phyloP scores from a whole-genome alignment of 192 early-diverging fungal species.

The Thoreauomyces humboldtii region DNA sequence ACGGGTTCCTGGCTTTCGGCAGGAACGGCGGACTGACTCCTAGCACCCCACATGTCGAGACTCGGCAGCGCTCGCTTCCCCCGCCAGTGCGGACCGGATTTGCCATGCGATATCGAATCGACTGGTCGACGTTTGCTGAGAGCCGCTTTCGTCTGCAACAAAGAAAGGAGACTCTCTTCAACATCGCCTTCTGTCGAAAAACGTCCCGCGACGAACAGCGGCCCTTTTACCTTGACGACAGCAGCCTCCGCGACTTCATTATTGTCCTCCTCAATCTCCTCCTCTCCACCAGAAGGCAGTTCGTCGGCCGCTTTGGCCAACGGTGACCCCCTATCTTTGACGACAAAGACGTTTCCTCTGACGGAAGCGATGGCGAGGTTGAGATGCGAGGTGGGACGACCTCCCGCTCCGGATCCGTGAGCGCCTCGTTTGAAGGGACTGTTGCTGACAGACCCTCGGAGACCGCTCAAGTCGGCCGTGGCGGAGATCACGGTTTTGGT shows the following conservation, averaged over 20 bases:
- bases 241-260: neutral
- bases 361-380: neutral
- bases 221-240: neutral
- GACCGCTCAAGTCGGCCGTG: no score
- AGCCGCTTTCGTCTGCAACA: neutral
- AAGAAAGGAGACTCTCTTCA: neutral
- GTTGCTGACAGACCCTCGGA: no score
- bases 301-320: neutral
- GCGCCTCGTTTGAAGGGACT: no score
- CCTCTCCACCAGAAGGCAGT: no score
- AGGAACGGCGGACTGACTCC: no score
- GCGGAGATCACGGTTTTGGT: no score
- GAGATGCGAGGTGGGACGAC: no score
- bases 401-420: no score
- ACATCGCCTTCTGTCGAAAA: neutral
- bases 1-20: no score
- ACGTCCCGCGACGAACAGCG: neutral
- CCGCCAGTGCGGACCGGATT: slow-evolving; percentile 1
- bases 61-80: neutral
- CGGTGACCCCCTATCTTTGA: neutral
- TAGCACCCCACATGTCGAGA: slow-evolving; percentile 4
- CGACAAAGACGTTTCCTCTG: slow-evolving; percentile 11
- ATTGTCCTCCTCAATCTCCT: slow-evolving; percentile 2
- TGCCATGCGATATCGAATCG: neutral
- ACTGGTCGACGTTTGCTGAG: neutral